Percentiles rank a stretch among this genome's conserved stretches.
phyloP scores from a whole-genome alignment of 176 grass and related monocot species.

The Panicum miliaceum region DNA sequence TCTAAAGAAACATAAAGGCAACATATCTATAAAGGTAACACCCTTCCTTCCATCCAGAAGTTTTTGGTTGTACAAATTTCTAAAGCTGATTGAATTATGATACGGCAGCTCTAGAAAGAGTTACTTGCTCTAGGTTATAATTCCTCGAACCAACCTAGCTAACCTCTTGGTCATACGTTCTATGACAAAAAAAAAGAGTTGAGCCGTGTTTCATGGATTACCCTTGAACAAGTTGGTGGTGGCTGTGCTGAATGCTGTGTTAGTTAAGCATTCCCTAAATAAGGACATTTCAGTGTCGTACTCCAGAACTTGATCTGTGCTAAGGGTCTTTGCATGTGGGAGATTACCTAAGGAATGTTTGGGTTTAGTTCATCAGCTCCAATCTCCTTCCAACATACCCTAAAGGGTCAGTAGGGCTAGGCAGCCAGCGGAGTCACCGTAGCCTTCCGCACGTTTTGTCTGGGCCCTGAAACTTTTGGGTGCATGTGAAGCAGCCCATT shows the following conservation, averaged over 20 bases:
- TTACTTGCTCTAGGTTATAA: not conserved
- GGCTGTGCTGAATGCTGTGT: not conserved
- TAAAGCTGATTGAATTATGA: conserved; percentile 1
- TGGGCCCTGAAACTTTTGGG: conserved; percentile 37
- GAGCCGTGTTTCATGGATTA: not conserved
- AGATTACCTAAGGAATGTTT: not conserved
- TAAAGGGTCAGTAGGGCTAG: not conserved
- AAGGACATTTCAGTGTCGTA: not conserved
- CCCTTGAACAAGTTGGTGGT: not conserved
- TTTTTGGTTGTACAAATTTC: conserved; percentile 14
- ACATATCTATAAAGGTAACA: conserved; percentile 98
- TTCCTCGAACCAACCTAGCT: not conserved
- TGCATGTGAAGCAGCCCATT: not conserved
- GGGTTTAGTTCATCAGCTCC: not conserved
- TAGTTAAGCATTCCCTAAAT: not conserved
- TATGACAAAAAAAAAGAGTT: not conserved
- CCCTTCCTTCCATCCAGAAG: not conserved
- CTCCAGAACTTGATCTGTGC: conserved; percentile 15
- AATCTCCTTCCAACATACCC: not conserved
- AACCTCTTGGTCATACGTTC: not conserved
- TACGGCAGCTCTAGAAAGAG: not conserved
- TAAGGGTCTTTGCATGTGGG: not conserved
- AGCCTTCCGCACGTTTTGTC: not conserved
- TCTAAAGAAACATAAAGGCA: conserved; percentile 97
- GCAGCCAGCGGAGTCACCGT: not conserved